phyloP scores from a whole-genome alignment of 225 moss, liverwort and hornwort species.

The Climacium dendroides region DNA sequence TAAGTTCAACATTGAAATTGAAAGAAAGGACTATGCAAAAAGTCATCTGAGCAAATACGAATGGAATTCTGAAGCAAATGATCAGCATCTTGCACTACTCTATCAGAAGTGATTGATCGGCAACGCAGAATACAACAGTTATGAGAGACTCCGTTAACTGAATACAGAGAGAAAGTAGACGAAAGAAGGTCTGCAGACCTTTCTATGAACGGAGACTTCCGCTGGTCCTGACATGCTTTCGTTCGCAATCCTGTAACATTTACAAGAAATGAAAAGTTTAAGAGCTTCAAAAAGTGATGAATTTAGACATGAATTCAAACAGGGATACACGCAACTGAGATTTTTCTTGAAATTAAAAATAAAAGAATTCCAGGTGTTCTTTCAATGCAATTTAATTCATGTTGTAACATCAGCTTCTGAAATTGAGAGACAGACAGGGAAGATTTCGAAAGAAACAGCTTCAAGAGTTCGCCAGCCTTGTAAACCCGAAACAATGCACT shows the following conservation, averaged over 20 bases:
- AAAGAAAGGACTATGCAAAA: not conserved
- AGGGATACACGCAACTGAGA: not conserved
- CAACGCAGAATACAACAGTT: not conserved
- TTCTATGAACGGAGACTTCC: slow-evolving; percentile 36
- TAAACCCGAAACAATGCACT: not conserved
- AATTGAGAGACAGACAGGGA: not conserved
- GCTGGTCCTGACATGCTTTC: slow-evolving; percentile 17
- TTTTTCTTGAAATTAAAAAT: not conserved
- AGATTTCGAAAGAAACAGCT: not conserved
- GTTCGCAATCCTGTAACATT: not conserved
- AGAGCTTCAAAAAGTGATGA: not conserved
- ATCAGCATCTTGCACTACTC: not conserved
- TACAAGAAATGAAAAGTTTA: not conserved
- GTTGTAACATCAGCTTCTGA: not conserved
- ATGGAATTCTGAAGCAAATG: not conserved
- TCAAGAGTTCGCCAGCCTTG: not conserved
- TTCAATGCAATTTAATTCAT: not conserved
- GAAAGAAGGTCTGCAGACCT: slow-evolving; percentile 4
- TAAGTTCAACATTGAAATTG: not conserved
- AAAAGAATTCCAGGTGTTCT: not conserved
- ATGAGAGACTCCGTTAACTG: not conserved
- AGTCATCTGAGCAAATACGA: not conserved
- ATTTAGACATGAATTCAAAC: not conserved
- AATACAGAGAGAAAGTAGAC: not conserved
- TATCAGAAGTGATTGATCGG: not conserved